Evolutionary conservation across 805 yeast genomes (phyloP).

Genomic region (Candida vaughaniae): DNA sequence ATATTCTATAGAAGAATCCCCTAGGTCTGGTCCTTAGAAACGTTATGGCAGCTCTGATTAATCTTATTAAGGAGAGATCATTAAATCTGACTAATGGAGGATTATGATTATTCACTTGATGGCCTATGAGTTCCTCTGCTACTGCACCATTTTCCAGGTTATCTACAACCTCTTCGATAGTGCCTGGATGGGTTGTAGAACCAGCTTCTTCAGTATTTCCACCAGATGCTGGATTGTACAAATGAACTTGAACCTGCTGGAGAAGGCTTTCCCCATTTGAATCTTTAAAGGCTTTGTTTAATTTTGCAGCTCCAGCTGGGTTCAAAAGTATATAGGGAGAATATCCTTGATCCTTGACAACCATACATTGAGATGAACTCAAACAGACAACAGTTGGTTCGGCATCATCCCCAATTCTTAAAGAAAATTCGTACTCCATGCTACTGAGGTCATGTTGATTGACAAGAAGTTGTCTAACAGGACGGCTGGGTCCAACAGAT

Average conservation of each 20-base stretch:
- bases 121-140: background rate
- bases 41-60: background rate
- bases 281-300: conserved; percentile 15
- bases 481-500: background rate
- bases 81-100: background rate
- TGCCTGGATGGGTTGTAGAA: background rate
- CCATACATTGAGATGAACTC: conserved; percentile 42
- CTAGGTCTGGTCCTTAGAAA: background rate
- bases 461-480: conserved; percentile 19
- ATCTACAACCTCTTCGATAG: background rate
- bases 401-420: conserved; percentile 15
- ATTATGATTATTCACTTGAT: no score
- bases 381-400: conserved; percentile 18
- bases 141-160: background rate
- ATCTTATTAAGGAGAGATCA: background rate
- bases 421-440: conserved; percentile 23
- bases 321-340: conserved; percentile 40
- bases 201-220: background rate
- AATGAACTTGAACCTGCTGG: conserved; percentile 25
- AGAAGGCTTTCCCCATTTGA: conserved; percentile 17
- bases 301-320: conserved; percentile 32
- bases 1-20: background rate
- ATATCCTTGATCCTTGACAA: conserved; percentile 31
- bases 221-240: conserved; percentile 2
- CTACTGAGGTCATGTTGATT: conserved; percentile 27